Percentiles rank a stretch among this genome's conserved stretches.
Conservation (phyloP, 2,329 filamentous ascomycete species). For the Mollisiaceae sp. region DNA sequence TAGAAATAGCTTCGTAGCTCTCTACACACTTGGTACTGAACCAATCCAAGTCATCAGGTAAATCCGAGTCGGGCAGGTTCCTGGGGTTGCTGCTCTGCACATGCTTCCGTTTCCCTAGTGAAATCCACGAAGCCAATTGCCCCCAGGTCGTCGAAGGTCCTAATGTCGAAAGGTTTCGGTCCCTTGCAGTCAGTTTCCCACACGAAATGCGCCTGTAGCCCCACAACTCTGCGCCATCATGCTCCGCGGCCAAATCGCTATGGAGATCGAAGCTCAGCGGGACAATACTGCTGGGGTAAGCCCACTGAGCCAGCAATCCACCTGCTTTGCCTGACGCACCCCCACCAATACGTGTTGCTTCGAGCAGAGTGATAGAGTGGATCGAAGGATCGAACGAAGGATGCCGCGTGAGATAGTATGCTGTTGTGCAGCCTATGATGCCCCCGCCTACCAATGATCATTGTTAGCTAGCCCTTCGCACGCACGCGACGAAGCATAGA, state of each 20-base stretch:
- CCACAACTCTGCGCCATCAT: constrained; percentile 78
- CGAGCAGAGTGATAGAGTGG: constrained; percentile 82
- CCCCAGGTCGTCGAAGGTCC: no score
- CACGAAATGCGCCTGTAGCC: constrained; percentile 81
- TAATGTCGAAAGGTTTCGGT: no score
- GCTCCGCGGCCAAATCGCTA: constrained; percentile 76
- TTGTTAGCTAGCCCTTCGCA: no score
- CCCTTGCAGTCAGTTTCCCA: constrained; percentile 60
- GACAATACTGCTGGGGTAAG: constrained; percentile 82
- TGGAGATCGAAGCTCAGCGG: constrained; percentile 84
- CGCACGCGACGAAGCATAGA: no score
- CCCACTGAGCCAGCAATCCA: constrained; percentile 86
- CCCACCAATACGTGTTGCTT: constrained; percentile 80
- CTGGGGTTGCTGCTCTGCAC: no score
- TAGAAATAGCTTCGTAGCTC: not conserved
- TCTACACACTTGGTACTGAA: no score
- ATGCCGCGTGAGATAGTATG: constrained; percentile 88
- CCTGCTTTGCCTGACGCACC: constrained; percentile 93
- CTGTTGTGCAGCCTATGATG: constrained; percentile 87
- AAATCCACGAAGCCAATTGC: no score
- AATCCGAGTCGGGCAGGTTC: no score
- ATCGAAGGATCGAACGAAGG: constrained; percentile 74
- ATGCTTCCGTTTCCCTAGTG: no score
- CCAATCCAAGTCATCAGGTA: no score
- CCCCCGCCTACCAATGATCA: constrained; percentile 62